phyloP scores from a whole-genome alignment of 2,329 filamentous ascomycete species.

The Sporothrix inflata region DNA sequence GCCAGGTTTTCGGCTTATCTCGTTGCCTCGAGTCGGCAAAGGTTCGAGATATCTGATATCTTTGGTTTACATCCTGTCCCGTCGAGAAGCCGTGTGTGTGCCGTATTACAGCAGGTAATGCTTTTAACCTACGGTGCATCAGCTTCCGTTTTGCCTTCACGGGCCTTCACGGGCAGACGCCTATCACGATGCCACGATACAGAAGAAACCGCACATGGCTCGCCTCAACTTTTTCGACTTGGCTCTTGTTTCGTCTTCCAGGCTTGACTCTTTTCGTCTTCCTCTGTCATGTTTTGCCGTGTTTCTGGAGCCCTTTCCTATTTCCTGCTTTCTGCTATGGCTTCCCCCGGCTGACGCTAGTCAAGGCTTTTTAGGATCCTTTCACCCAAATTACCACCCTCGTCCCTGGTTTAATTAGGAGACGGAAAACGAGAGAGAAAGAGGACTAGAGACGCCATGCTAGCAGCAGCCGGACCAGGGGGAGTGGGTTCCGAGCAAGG shows the following conservation, averaged over 20 bases:
- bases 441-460: conserved; percentile 9
- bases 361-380: conserved; percentile 1
- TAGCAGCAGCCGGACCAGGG: background rate
- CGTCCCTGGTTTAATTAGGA: conserved; percentile 19
- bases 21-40: background rate
- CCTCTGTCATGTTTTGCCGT: background rate
- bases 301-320: background rate
- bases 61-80: background rate
- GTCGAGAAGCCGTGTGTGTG: background rate
- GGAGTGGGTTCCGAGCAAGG: background rate
- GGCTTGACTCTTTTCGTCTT: background rate
- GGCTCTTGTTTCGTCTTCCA: background rate
- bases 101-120: background rate
- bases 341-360: background rate
- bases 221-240: conserved; percentile 2
- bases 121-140: conserved; percentile 1
- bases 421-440: conserved; percentile 1
- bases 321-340: background rate
- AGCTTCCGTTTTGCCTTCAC: conserved; percentile 4
- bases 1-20: background rate
- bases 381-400: conserved; percentile 12
- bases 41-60: background rate
- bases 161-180: conserved; percentile 5
- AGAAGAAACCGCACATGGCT: background rate
- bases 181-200: background rate